phyloP scores from a whole-genome alignment of 192 early-diverging fungal species.

The Dissophora ornata region DNA sequence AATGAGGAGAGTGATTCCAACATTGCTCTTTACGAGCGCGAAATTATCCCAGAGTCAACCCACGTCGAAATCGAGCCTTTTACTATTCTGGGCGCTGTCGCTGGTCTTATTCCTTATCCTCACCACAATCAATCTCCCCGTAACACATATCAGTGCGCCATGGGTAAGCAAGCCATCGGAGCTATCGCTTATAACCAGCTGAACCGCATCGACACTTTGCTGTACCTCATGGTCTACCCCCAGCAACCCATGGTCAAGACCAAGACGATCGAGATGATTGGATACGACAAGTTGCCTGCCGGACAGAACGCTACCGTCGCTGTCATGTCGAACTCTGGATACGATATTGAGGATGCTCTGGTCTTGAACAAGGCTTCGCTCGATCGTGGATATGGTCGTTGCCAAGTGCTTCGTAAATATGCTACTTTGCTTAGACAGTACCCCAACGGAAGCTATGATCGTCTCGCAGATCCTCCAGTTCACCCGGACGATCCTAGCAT shows the following conservation, averaged over 20 bases:
- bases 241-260: constrained; percentile 99
- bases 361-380: constrained; percentile 94
- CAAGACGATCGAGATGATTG: constrained; percentile 97
- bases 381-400: constrained; percentile 96
- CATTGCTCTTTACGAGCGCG: constrained; percentile 90
- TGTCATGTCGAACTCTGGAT: constrained; percentile 97
- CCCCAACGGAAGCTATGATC: constrained; percentile 87
- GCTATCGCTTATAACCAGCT: constrained; percentile 96
- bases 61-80: constrained; percentile 98
- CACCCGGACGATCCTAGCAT: constrained; percentile 34
- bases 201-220: constrained; percentile 92
- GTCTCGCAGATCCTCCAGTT: constrained; percentile 73
- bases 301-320: constrained; percentile 94
- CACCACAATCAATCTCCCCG: constrained; percentile 99
- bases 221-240: constrained; percentile 97
- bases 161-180: constrained; percentile 99
- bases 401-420: constrained; percentile 93
- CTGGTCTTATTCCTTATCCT: constrained; percentile 98
- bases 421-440: constrained; percentile 88
- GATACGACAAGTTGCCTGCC: constrained; percentile 92
- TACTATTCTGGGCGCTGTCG: constrained; percentile 94
- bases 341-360: constrained; percentile 99
- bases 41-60: constrained; percentile 88
- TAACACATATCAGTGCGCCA: constrained; percentile 98
- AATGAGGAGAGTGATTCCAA: constrained; percentile 98